Evolutionary conservation across 495 filamentous ascomycete species (phyloP).

Genomic region (Penicillium cosmopolitanum): DNA sequence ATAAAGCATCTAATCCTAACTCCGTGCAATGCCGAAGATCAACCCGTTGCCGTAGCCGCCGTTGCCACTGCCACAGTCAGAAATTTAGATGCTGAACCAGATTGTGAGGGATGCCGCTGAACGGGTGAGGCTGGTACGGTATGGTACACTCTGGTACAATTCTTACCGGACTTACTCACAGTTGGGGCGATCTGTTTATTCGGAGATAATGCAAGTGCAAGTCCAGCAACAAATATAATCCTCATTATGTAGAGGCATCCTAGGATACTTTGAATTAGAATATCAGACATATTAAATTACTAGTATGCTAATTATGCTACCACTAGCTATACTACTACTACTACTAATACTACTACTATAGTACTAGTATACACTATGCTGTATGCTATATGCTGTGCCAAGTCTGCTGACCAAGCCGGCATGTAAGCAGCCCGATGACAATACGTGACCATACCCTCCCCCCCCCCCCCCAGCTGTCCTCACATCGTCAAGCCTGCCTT

Average conservation of each 20-base stretch:
- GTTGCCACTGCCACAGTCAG: conserved; percentile 25
- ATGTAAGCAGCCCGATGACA: conserved; percentile 8
- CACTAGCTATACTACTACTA: too few species aligned
- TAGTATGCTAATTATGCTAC: too few species aligned
- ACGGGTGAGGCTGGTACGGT: conserved; percentile 16
- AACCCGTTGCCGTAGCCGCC: not conserved
- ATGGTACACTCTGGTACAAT: not conserved
- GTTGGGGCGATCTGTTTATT: too few species aligned
- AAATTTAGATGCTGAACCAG: conserved; percentile 29
- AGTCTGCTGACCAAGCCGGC: conserved; percentile 16
- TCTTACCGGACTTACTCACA: conserved; percentile 15
- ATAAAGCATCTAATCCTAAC: not conserved
- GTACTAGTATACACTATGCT: too few species aligned
- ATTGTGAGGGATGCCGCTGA: conserved; percentile 10
- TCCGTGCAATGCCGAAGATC: conserved; percentile 12
- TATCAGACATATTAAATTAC: too few species aligned
- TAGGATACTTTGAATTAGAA: too few species aligned
- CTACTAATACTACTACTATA: too few species aligned
- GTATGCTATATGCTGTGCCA: not conserved
- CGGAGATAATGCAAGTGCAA: too few species aligned
- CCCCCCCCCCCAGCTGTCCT: not conserved
- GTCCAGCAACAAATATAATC: too few species aligned
- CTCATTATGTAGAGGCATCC: too few species aligned
- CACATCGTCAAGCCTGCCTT: conserved; percentile 7
- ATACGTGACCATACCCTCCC: not conserved